Percentiles rank a stretch among this genome's conserved stretches.
Conservation (phyloP, 805 yeast genomes). For the Kodamaea fukazawae region DNA sequence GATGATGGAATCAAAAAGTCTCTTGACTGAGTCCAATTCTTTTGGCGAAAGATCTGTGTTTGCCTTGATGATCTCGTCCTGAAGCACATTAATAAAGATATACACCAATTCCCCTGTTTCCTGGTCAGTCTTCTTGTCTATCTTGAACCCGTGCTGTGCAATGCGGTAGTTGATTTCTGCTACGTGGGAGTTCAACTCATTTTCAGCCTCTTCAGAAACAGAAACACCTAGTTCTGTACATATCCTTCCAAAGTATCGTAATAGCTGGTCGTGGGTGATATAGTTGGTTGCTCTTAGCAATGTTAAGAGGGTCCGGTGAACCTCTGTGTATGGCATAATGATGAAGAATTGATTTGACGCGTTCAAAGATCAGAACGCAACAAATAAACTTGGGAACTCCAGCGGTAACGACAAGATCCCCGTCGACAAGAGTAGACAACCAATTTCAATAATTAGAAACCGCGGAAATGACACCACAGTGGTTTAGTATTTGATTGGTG, state of each 20-base stretch:
- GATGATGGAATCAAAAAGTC: slow-evolving; percentile 45
- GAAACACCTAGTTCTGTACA: slow-evolving; percentile 6
- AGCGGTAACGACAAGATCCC: no score
- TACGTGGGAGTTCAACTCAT: slow-evolving; percentile 18
- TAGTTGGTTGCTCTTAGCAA: slow-evolving; percentile 27
- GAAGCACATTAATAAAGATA: slow-evolving; percentile 39
- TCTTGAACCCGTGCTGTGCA: slow-evolving; percentile 38
- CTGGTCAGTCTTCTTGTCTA: slow-evolving; percentile 41
- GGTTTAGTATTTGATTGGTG: no score
- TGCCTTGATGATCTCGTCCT: slow-evolving; percentile 41
- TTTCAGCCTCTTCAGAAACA: slow-evolving; percentile 5
- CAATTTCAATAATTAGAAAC: no score
- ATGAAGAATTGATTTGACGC: not conserved
- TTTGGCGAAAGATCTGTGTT: slow-evolving; percentile 33
- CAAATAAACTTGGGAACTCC: no score
- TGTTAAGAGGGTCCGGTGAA: slow-evolving; percentile 26
- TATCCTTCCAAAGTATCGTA: slow-evolving; percentile 21
- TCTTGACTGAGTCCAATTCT: slow-evolving; percentile 44
- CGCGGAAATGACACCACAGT: no score
- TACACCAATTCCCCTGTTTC: slow-evolving; percentile 29
- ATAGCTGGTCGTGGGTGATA: slow-evolving; percentile 19
- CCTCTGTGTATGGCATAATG: slow-evolving; percentile 9
- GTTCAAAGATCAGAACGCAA: no score
- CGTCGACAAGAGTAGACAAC: no score
- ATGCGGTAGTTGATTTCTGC: slow-evolving; percentile 31